These are phyloP conservation scores for Solanum hybrid DNA, from an alignment of 305 asterid genomes.

Conservation along the genomic window DNA sequence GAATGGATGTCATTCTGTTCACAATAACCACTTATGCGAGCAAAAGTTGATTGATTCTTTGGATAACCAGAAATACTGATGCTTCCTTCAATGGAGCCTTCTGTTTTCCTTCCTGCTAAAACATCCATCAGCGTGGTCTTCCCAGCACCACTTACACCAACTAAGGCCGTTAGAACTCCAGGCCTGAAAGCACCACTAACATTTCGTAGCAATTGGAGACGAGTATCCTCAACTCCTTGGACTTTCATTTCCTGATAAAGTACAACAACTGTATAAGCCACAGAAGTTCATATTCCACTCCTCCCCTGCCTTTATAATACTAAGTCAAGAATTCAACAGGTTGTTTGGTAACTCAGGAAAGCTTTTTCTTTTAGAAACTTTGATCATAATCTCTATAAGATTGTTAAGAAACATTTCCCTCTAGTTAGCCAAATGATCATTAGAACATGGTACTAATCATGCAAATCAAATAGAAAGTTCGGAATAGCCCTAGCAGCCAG, in stretches of 20 bases:
- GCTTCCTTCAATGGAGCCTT: constrained; percentile 73
- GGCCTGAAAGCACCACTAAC: constrained; percentile 94
- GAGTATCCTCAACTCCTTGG: constrained; percentile 59
- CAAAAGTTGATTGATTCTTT: constrained; percentile 80
- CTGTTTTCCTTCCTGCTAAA: constrained; percentile 89
- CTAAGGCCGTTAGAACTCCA: constrained; percentile 84
- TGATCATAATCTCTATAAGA: background rate
- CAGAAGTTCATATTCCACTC: background rate
- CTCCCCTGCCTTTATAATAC: background rate
- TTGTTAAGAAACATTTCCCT: background rate
- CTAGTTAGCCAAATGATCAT: background rate
- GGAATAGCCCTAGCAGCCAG: background rate
- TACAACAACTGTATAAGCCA: background rate
- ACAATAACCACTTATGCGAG: constrained; percentile 86
- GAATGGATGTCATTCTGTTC: constrained; percentile 94
- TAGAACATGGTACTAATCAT: background rate
- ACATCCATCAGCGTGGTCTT: constrained; percentile 97
- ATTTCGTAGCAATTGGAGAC: constrained; percentile 68
- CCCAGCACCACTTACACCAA: constrained; percentile 96
- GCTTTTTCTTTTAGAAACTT: background rate
- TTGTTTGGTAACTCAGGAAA: background rate
- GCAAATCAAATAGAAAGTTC: background rate
- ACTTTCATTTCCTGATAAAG: constrained; percentile 68
- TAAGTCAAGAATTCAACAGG: background rate
- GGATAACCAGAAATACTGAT: constrained; percentile 77